Conservation (phyloP, 2,329 filamentous ascomycete genomes). For the Colletotrichum sp. region DNA sequence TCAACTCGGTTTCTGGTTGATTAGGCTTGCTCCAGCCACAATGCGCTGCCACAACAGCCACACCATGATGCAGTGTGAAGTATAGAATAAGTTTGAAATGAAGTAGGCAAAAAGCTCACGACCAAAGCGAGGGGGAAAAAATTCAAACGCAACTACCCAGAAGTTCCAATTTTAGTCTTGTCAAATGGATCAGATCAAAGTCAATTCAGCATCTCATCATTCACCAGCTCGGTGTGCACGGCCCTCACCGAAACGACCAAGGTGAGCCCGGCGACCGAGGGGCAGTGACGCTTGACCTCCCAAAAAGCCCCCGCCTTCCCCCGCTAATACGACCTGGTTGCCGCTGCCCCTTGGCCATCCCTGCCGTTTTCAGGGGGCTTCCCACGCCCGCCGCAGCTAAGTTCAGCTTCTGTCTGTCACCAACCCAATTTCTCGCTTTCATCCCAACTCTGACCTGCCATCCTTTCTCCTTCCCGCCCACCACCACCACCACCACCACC, state of each 20-base stretch:
- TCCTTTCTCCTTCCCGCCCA: neutral
- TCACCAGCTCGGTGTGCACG: neutral
- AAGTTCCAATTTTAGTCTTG: too few relatives aligned
- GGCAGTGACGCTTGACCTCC: neutral
- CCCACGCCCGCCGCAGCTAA: constrained; percentile 3
- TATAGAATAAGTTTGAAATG: too few relatives aligned
- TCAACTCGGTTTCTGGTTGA: neutral
- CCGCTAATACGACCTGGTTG: neutral
- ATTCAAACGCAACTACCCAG: too few relatives aligned
- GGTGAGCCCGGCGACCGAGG: neutral
- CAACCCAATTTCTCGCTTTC: neutral
- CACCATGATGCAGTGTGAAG: too few relatives aligned
- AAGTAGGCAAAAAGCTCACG: too few relatives aligned
- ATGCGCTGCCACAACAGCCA: neutral
- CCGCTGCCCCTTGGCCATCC: neutral
- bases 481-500: neutral
- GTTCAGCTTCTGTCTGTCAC: constrained; percentile 11
- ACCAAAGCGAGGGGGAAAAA: too few relatives aligned
- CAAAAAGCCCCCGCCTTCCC: neutral
- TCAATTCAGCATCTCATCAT: neutral
- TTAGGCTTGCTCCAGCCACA: neutral
- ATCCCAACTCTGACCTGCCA: neutral
- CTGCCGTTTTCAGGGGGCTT: constrained; percentile 9
- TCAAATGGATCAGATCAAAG: neutral
- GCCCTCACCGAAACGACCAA: neutral